Evolutionary conservation across 805 yeast genomes (phyloP).

Genomic region (Teunomyces kruisii): DNA sequence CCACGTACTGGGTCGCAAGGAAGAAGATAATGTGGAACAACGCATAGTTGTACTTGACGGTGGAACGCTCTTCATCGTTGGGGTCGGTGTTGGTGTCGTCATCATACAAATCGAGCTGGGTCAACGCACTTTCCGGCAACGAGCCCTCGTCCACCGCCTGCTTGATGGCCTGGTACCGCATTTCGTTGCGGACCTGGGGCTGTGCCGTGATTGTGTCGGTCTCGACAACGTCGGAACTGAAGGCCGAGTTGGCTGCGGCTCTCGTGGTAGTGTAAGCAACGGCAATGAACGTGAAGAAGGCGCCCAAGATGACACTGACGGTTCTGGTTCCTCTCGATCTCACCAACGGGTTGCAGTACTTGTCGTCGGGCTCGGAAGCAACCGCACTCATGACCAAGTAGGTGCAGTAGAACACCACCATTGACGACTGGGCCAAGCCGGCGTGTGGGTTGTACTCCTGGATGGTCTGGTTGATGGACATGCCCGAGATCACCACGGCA

Average conservation of each 20-base stretch:
- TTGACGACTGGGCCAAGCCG: slow-evolving; percentile 93
- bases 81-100: slow-evolving; percentile 34
- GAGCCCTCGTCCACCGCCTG: slow-evolving; percentile 98
- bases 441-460: slow-evolving; percentile 94
- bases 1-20: slow-evolving; percentile 95
- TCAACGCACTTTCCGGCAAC: slow-evolving; percentile 86
- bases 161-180: slow-evolving; percentile 83
- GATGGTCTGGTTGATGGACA: slow-evolving; percentile 77
- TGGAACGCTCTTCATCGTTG: slow-evolving; percentile 50
- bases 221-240: slow-evolving; percentile 38
- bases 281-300: slow-evolving; percentile 89
- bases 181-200: slow-evolving; percentile 56
- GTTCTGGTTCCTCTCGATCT: slow-evolving; percentile 90
- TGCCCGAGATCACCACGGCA: slow-evolving; percentile 58
- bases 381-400: slow-evolving; percentile 90
- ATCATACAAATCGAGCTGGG: slow-evolving; percentile 63
- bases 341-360: slow-evolving; percentile 84
- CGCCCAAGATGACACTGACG: slow-evolving; percentile 83
- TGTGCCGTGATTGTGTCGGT: slow-evolving; percentile 26
- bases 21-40: slow-evolving; percentile 90
- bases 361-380: slow-evolving; percentile 95
- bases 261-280: slow-evolving; percentile 96
- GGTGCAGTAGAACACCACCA: slow-evolving; percentile 93
- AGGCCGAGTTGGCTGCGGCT: slow-evolving; percentile 73
- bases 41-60: slow-evolving; percentile 80